Percentiles rank a stretch among this genome's conserved stretches.
These are phyloP conservation scores for Fusarium chlamydosporum DNA, from an alignment of 2,329 filamentous ascomycete species.

Conservation along the genomic window DNA sequence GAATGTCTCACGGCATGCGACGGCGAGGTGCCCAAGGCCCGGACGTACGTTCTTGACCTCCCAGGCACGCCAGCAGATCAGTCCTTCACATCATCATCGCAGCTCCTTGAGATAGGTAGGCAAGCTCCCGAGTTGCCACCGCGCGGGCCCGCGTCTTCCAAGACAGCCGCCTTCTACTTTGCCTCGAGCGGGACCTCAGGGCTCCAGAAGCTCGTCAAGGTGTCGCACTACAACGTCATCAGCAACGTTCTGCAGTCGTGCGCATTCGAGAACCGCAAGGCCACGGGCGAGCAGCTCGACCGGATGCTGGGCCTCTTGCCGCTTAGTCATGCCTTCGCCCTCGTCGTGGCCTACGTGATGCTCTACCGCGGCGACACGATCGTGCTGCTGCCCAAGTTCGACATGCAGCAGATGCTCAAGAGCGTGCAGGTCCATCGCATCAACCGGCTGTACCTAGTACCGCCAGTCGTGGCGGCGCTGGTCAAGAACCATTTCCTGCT, in stretches of 20 bases:
- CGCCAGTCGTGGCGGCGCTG: constrained; percentile 15
- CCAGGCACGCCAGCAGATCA: constrained; percentile 15
- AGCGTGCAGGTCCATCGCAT: constrained; percentile 18
- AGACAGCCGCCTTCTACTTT: constrained; percentile 15
- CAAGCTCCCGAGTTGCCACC: constrained; percentile 15
- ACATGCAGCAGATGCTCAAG: constrained; percentile 19
- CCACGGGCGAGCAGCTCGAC: constrained; percentile 16
- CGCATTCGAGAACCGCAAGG: constrained; percentile 17
- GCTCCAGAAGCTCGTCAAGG: constrained; percentile 18
- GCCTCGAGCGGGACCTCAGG: constrained; percentile 15
- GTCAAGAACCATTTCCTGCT: constrained; percentile 14
- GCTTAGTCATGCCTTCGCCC: constrained; percentile 18
- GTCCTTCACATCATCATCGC: constrained; percentile 12
- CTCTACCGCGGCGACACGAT: constrained; percentile 17
- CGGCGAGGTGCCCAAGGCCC: constrained; percentile 7
- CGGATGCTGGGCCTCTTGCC: constrained; percentile 14
- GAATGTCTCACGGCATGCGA: constrained; percentile 15
- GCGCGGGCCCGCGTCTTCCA: constrained; percentile 6
- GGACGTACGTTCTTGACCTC: constrained; percentile 15
- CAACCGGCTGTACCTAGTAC: constrained; percentile 16
- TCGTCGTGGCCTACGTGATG: constrained; percentile 15
- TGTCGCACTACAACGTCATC: constrained; percentile 18
- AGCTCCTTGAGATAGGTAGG: constrained; percentile 14
- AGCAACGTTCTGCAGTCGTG: constrained; percentile 17
- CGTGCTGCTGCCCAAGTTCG: constrained; percentile 18